Base-by-base conservation (phyloP, 2,329 filamentous ascomycete species). In the Pseudocercospora ulei region DNA sequence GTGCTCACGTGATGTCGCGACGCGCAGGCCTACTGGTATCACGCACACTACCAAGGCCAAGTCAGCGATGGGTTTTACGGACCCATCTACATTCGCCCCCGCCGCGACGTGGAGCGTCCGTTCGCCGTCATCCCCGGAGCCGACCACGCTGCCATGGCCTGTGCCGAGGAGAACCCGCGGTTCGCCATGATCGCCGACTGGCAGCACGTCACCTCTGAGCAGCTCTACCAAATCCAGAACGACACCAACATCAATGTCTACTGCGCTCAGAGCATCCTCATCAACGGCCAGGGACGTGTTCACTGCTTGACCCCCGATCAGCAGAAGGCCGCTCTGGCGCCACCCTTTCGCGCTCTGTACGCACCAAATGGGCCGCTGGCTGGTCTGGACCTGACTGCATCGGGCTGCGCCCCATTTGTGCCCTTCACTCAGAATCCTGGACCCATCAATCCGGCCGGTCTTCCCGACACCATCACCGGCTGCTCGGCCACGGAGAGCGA, bases 1-100 rank as follows among this genome's bases (percentile, higher is more conserved):
- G 19, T 20, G 18, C 29, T 33, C n/a, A 33, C 29, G 3, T 17
- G n/a, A n/a, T 3, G 5, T 30, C 3, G 8, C 12, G 18, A 20
- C n/a, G 25, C 25, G 25, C 14, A 33, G 29, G n/a, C 29, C 18
- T 33, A 33, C 29, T 33, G 41, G 41, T 44, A 44, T 23, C 46
- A 48, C 19, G 38, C 46, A 4, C 46, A 48, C 16, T 46, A 42
- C 14, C 39, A 42, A 36, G 27, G 34, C 11, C 36, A 41, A 25
- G 24, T 46, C 23, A 42, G 35, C 29, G 46, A 49, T 34, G 46
- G 46, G 4, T 26, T 49, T 2, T 49, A 42, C 29, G 46, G 46
- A 12, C 34, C 43, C 3, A 49, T 49, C 26, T 41, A 39, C 14
- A 47, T 49, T 31, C 27, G 38, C 3, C 35, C 44, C 4, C 18